A percentile compares a stretch with the other conserved stretches of the same genome.
Evolutionary conservation across 495 filamentous ascomycete species (phyloP).

Genomic region (Alectoria sarmentosa): DNA sequence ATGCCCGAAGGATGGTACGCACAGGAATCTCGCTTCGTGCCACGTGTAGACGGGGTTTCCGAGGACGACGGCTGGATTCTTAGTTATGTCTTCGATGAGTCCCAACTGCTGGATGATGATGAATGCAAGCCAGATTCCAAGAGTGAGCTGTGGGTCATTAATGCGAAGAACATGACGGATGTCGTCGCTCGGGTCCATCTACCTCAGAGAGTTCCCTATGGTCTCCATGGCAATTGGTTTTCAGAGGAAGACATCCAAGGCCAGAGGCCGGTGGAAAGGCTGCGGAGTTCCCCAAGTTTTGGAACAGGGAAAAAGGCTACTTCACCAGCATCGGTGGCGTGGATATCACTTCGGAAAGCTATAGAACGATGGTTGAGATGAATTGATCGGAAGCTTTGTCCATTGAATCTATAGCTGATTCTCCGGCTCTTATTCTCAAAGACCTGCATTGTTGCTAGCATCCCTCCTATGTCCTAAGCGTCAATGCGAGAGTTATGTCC

Average conservation of each 20-base stretch:
- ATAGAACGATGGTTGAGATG: conserved; percentile 14
- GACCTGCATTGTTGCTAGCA: not conserved
- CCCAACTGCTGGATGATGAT: conserved; percentile 43
- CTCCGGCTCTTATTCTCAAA: not conserved
- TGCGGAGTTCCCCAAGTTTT: conserved; percentile 4
- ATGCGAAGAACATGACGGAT: conserved; percentile 50
- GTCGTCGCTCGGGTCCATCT: conserved; percentile 47
- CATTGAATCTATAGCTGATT: not conserved
- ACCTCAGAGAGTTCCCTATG: conserved; percentile 60
- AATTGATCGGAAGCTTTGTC: not conserved
- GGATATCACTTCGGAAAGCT: conserved; percentile 16
- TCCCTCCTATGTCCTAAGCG: not conserved
- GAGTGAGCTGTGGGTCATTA: conserved; percentile 59
- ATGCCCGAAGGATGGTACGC: conserved; percentile 52
- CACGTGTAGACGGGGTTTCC: conserved; percentile 32
- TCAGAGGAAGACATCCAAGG: conserved; percentile 44
- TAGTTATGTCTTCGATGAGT: conserved; percentile 53
- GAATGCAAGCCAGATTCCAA: conserved; percentile 35
- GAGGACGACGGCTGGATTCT: conserved; percentile 58
- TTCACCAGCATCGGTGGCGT: conserved; percentile 16
- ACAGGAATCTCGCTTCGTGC: conserved; percentile 58
- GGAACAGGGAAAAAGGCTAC: not conserved
- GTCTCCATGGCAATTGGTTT: conserved; percentile 61
- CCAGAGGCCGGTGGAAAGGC: conserved; percentile 31
- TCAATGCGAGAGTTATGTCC: not conserved